Evolutionary conservation across 225 moss, liverwort and hornwort genomes (phyloP).

Genomic region (Rhytidiadelphus loreus): DNA sequence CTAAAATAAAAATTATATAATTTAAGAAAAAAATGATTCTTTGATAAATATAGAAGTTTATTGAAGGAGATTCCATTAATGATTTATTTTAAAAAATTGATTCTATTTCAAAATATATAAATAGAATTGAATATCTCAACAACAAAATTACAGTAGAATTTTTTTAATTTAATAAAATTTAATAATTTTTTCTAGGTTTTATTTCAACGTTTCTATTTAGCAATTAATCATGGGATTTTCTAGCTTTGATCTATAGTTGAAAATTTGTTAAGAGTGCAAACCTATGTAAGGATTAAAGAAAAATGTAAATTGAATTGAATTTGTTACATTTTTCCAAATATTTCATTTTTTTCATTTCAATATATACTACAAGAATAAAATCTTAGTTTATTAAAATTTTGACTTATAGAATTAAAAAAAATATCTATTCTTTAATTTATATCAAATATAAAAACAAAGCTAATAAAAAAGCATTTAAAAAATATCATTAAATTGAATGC

Average conservation of each 20-base stretch:
- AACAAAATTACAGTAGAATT: not conserved
- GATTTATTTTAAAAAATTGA: no score
- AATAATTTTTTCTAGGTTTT: no score
- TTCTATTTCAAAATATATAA: no score
- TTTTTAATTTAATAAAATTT: no score
- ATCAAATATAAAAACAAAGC: not conserved
- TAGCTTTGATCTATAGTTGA: not conserved
- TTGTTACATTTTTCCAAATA: not conserved
- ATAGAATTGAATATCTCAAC: no score
- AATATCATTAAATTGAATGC: no score
- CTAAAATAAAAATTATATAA: not conserved
- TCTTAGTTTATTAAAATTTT: no score
- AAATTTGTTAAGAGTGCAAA: not conserved
- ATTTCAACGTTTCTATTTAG: not conserved
- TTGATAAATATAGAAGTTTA: not conserved
- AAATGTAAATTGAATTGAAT: no score
- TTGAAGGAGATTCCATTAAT: fast-evolving
- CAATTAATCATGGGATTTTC: no score
- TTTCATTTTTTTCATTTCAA: not conserved
- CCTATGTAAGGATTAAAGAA: not conserved
- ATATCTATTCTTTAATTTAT: not conserved
- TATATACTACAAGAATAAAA: no score
- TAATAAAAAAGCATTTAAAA: not conserved
- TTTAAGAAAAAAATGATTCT: no score
- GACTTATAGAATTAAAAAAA: no score